Conservation (phyloP, 805 yeast genomes). For the Saturnispora serradocipensis region DNA sequence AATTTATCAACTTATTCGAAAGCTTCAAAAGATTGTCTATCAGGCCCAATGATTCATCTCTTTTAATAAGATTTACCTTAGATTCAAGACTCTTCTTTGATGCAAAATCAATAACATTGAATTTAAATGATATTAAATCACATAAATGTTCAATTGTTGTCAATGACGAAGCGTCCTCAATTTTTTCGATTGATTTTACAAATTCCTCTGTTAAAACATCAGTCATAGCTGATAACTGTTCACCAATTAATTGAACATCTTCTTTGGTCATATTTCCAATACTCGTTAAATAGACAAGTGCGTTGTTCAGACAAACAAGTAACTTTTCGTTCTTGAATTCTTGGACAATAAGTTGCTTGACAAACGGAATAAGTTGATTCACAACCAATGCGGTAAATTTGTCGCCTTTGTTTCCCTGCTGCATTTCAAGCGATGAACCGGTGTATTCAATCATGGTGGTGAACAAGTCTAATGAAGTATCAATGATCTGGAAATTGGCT, state of each 20-base stretch:
- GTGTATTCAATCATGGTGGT: slow-evolving; percentile 62
- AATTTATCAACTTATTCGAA: not conserved
- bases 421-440: slow-evolving; percentile 15
- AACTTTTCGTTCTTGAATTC: slow-evolving; percentile 46
- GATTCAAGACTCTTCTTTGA: not conserved
- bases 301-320: slow-evolving; percentile 61
- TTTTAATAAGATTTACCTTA: not conserved
- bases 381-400: slow-evolving; percentile 21
- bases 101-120: not conserved
- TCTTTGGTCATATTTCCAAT: slow-evolving; percentile 21
- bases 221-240: slow-evolving; percentile 2
- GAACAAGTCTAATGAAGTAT: slow-evolving; percentile 63
- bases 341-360: slow-evolving; percentile 33
- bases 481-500: slow-evolving; percentile 52
- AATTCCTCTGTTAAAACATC: not conserved
- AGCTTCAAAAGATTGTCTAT: not conserved
- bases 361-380: slow-evolving; percentile 19
- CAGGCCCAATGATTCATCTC: not conserved
- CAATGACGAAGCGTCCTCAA: not conserved
- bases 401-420: not conserved
- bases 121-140: slow-evolving; percentile 3
- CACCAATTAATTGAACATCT: slow-evolving; percentile 4
- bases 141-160: slow-evolving; percentile 1
- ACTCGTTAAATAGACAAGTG: slow-evolving; percentile 31
- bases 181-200: not conserved